Evolutionary conservation across 2,329 filamentous ascomycete genomes (phyloP).

Genomic region (Cercospora berteroae): DNA sequence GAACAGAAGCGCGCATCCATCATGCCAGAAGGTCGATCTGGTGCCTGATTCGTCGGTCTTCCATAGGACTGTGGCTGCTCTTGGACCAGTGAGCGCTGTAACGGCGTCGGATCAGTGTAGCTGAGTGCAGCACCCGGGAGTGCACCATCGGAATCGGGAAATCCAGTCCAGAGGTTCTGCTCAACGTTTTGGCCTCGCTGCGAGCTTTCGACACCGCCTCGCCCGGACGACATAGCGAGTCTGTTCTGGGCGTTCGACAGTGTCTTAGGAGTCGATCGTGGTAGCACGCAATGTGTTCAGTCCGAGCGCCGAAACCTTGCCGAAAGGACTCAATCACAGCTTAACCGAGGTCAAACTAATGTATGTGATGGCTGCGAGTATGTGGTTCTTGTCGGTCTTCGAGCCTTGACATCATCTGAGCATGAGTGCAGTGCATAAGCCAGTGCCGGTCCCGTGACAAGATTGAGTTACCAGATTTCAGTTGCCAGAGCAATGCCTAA

Average conservation of each 20-base stretch:
- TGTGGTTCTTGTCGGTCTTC: background rate
- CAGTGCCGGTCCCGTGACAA: background rate
- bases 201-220: background rate
- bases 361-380: conserved; percentile 4
- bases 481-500: background rate
- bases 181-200: background rate
- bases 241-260: background rate
- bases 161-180: conserved; percentile 3
- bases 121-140: background rate
- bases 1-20: background rate
- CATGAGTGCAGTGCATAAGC: background rate
- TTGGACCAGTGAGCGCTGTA: background rate
- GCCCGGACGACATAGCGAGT: conserved; percentile 6
- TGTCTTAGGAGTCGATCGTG: conserved; percentile 7
- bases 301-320: conserved; percentile 8
- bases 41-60: background rate
- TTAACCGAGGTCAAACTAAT: conserved; percentile 10
- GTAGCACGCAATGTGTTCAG: conserved; percentile 1
- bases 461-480: background rate
- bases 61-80: background rate
- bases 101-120: background rate
- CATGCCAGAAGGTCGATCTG: background rate
- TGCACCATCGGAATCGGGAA: background rate
- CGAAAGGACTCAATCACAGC: background rate
- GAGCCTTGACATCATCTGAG: conserved; percentile 6